These are phyloP conservation scores for Pezicula neosporulosa DNA, from an alignment of 2,329 filamentous ascomycete species.

Conservation along the genomic window DNA sequence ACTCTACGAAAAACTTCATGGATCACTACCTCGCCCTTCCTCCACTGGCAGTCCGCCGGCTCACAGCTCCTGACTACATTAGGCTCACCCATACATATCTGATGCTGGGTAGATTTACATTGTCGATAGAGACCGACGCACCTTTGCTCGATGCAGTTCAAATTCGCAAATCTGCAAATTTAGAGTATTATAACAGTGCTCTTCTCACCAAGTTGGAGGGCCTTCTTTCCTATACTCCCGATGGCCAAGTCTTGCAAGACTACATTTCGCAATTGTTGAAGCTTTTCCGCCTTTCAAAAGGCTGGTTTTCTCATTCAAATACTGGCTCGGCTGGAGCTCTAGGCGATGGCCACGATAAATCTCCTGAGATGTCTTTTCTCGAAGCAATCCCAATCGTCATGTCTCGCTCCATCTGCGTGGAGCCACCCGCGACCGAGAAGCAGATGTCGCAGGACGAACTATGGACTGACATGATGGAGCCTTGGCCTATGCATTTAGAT, in stretches of 20 bases:
- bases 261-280: neutral
- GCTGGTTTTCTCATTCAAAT: too few relatives aligned
- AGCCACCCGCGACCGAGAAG: neutral
- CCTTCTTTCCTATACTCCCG: neutral
- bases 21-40: conserved; percentile 13
- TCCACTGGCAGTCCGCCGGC: neutral
- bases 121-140: neutral
- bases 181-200: conserved; percentile 14
- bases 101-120: conserved; percentile 10
- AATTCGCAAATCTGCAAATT: conserved; percentile 7
- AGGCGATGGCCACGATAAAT: too few relatives aligned
- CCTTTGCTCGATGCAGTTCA: conserved; percentile 11
- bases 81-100: conserved; percentile 15
- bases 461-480: conserved; percentile 7
- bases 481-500: conserved; percentile 4
- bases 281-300: neutral
- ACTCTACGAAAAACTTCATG: conserved; percentile 15
- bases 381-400: too few relatives aligned
- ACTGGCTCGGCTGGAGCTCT: too few relatives aligned
- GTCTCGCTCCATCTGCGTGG: neutral
- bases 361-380: too few relatives aligned
- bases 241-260: neutral
- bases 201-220: conserved; percentile 8
- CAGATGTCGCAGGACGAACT: conserved; percentile 1
- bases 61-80: conserved; percentile 11